phyloP scores from a whole-genome alignment of 23 red algal species.

The Agarophyton chilense region DNA sequence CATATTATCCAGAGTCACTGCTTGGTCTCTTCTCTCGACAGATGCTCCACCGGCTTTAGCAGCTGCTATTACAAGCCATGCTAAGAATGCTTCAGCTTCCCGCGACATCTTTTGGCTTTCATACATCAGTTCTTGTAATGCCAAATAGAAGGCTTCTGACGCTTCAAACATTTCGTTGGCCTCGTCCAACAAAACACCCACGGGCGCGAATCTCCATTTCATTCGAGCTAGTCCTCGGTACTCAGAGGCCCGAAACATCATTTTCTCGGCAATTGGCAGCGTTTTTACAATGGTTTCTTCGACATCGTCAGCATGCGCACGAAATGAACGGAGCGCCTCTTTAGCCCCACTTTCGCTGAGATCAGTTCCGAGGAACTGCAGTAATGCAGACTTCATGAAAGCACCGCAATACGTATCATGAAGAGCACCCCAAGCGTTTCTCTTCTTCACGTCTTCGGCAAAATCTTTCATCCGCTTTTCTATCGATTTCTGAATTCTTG shows the following conservation, averaged over 20 bases:
- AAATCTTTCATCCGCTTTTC: conserved; percentile 43
- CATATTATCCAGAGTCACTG: not conserved
- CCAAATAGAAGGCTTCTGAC: conserved; percentile 21
- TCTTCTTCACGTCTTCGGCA: conserved; percentile 7
- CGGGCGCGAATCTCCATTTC: conserved; percentile 22
- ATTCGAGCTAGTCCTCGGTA: conserved; percentile 39
- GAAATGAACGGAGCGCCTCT: conserved; percentile 50
- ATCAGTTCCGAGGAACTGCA: conserved; percentile 53
- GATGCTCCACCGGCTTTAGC: conserved; percentile 41
- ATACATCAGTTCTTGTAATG: conserved; percentile 10
- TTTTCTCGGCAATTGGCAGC: conserved; percentile 53
- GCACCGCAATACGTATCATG: conserved; percentile 52
- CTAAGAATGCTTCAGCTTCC: conserved; percentile 60
- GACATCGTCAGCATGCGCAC: conserved; percentile 34
- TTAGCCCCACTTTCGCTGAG: conserved; percentile 62
- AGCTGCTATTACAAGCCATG: conserved; percentile 56
- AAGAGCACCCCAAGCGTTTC: conserved; percentile 36
- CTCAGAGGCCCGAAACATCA: conserved; percentile 54
- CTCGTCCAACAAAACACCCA: conserved; percentile 23
- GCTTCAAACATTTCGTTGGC: conserved; percentile 22
- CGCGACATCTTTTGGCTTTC: conserved; percentile 47
- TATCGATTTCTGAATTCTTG: conserved; percentile 26
- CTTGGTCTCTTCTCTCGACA: not conserved
- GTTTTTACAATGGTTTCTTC: conserved; percentile 10
- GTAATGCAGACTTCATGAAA: conserved; percentile 22